Percentiles rank a stretch among this genome's conserved stretches.
These are phyloP conservation scores for Clonostachys sp. DNA, from an alignment of 2,329 filamentous ascomycete genomes.

Conservation along the genomic window DNA sequence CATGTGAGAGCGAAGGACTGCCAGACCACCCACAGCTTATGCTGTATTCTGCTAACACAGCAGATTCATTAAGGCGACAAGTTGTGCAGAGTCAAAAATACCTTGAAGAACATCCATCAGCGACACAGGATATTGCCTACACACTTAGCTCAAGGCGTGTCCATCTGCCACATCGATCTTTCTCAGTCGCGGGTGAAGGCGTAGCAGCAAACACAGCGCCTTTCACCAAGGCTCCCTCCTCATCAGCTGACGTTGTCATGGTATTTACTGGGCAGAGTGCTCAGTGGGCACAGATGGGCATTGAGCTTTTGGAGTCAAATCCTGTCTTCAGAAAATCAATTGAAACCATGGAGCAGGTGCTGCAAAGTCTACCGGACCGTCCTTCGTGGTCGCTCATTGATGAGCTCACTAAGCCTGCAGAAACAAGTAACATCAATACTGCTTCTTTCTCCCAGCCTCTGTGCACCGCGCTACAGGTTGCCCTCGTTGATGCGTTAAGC, in stretches of 20 bases:
- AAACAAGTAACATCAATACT: constrained; percentile 11
- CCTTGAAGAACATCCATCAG: too few relatives aligned
- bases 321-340: neutral
- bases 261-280: neutral
- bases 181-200: neutral
- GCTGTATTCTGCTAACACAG: constrained; percentile 10
- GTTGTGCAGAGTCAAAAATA: too few relatives aligned
- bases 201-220: neutral
- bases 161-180: neutral
- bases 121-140: neutral
- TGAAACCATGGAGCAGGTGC: neutral
- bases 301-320: neutral
- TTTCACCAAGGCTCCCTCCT: neutral
- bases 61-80: constrained; percentile 3
- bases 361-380: constrained; percentile 10
- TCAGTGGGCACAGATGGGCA: neutral
- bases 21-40: constrained; percentile 4
- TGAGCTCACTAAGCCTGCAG: constrained; percentile 20
- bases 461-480: constrained; percentile 37
- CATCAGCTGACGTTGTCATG: neutral
- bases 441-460: constrained; percentile 27
- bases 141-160: neutral
- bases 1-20: too few relatives aligned
- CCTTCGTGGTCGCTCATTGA: constrained; percentile 21
- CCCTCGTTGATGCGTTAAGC: constrained; percentile 28